Conservation (phyloP, 768 basidiomycete genomes). For the Amyloporia xantha region DNA sequence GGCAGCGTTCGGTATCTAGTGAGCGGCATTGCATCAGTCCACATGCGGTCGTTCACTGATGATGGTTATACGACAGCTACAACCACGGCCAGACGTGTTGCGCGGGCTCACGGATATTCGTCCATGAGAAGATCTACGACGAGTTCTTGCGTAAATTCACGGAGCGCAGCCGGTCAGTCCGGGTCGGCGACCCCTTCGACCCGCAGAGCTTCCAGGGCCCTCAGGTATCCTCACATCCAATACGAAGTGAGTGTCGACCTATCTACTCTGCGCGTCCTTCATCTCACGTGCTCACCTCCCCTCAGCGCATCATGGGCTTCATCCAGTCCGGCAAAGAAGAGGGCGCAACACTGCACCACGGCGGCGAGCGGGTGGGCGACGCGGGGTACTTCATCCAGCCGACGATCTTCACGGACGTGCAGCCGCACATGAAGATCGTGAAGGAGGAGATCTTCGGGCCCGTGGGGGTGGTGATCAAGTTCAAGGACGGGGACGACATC, state of each 20-base stretch:
- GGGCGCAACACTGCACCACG: conserved; percentile 53
- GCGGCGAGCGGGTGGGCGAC: conserved; percentile 45
- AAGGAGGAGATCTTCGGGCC: conserved; percentile 63
- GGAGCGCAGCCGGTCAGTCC: conserved; percentile 43
- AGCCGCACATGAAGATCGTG: conserved; percentile 50
- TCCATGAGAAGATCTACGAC: conserved; percentile 77
- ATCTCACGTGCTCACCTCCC: not conserved
- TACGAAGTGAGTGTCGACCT: conserved; percentile 41
- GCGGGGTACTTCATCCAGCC: conserved; percentile 61
- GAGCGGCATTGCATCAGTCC: conserved; percentile 14
- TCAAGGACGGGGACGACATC: conserved; percentile 57
- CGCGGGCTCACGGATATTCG: conserved; percentile 77
- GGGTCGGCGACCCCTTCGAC: conserved; percentile 68
- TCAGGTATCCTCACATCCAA: conserved; percentile 69
- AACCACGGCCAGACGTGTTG: conserved; percentile 77
- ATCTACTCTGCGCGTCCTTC: conserved; percentile 14
- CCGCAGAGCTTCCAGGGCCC: conserved; percentile 64
- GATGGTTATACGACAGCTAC: conserved; percentile 35
- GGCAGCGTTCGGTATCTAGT: conserved; percentile 56
- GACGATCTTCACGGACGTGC: conserved; percentile 56
- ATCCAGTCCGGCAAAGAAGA: conserved; percentile 52
- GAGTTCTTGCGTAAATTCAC: conserved; percentile 59
- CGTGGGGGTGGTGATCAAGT: conserved; percentile 62
- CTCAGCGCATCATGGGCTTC: conserved; percentile 52
- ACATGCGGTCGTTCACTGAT: not conserved